Evolutionary conservation across 2,329 filamentous ascomycete species (phyloP).

Genomic region (Phialocephala sp.): DNA sequence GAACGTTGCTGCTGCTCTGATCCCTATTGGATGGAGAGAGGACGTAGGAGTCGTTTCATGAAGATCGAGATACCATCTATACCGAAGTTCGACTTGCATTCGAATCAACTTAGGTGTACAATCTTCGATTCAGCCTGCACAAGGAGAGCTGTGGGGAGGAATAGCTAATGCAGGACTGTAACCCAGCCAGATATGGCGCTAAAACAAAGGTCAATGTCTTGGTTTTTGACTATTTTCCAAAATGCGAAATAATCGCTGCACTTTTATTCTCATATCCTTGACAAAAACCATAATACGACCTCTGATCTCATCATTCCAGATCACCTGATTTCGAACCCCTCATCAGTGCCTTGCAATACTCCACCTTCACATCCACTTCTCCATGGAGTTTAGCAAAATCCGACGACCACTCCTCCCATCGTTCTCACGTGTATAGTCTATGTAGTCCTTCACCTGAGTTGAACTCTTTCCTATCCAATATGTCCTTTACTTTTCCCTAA

Average conservation of each 20-base stretch:
- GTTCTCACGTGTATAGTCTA: background rate
- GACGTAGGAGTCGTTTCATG: conserved; percentile 24
- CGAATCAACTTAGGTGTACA: background rate
- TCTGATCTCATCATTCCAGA: background rate
- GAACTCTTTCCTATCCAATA: background rate
- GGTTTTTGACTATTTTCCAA: too few relatives aligned
- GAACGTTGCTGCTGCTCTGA: conserved; percentile 84
- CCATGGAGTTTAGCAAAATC: conserved; percentile 3
- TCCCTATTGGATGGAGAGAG: conserved; percentile 84
- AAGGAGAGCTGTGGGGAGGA: too few relatives aligned
- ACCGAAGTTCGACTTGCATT: background rate
- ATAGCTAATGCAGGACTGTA: background rate
- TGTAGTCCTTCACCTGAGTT: background rate
- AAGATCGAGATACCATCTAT: background rate
- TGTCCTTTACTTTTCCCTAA: background rate
- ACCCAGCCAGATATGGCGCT: background rate
- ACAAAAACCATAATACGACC: background rate
- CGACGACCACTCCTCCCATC: background rate
- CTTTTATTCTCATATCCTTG: background rate
- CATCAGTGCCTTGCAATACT: background rate
- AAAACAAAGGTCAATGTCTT: background rate
- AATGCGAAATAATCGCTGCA: background rate
- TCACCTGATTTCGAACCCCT: background rate
- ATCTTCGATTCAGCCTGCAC: background rate
- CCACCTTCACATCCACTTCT: background rate